These are phyloP conservation scores for Capsella rubella DNA, from an alignment of 441 rosid genomes.

Conservation along the genomic window DNA sequence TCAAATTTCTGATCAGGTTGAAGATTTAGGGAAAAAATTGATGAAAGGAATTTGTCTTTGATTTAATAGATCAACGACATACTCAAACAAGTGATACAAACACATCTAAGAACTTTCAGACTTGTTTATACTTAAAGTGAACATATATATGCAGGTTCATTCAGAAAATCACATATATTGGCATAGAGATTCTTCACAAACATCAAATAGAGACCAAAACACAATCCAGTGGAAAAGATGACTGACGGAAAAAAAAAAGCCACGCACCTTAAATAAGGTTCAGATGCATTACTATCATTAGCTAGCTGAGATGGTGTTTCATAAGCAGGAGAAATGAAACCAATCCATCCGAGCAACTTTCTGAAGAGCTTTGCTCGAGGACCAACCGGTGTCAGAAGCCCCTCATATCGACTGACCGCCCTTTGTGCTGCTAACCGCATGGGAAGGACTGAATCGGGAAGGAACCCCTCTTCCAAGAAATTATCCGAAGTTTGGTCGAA, in stretches of 20 bases:
- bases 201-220: constrained; percentile 28
- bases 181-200: constrained; percentile 21
- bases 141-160: background rate
- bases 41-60: background rate
- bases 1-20: constrained; percentile 6
- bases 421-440: constrained; percentile 93
- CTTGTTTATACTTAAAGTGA: background rate
- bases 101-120: constrained; percentile 10
- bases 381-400: constrained; percentile 84
- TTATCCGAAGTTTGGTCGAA: constrained; percentile 55
- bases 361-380: constrained; percentile 89
- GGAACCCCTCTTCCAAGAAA: constrained; percentile 52
- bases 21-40: background rate
- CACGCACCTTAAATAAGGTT: constrained; percentile 81
- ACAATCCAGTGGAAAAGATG: background rate
- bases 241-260: constrained; percentile 7
- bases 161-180: background rate
- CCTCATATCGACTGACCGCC: constrained; percentile 91
- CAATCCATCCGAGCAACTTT: constrained; percentile 79
- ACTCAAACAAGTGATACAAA: constrained; percentile 8
- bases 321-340: constrained; percentile 66
- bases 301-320: constrained; percentile 65
- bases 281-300: constrained; percentile 60
- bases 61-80: background rate
- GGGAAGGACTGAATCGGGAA: constrained; percentile 75